Conservation (phyloP, 164 flowering plant species). For the Dillenia turbinata region DNA sequence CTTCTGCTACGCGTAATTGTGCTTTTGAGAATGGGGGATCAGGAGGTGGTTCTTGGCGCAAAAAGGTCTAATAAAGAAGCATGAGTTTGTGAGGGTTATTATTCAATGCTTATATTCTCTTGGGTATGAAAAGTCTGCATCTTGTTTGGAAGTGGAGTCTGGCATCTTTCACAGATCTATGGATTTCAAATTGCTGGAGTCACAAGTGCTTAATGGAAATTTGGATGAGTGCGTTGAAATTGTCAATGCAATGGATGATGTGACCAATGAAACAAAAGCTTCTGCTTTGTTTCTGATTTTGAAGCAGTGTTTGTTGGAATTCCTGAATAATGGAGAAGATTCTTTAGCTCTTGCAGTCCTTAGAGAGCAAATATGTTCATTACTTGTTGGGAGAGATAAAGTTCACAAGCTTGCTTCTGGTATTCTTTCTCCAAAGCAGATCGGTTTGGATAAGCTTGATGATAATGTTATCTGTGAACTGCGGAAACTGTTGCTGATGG, state of each 20-base stretch:
- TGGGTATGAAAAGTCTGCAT: slow-evolving; percentile 65
- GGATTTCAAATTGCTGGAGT: slow-evolving; percentile 40
- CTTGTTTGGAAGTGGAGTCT: slow-evolving; percentile 71
- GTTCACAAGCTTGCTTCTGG: slow-evolving; percentile 49
- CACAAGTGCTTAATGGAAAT: slow-evolving; percentile 41
- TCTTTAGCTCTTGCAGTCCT: slow-evolving; percentile 48
- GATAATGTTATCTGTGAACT: slow-evolving; percentile 24
- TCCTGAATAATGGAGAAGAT: slow-evolving; percentile 43
- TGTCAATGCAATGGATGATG: slow-evolving; percentile 28
- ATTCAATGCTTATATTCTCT: slow-evolving; percentile 64
- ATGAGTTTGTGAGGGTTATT: slow-evolving; percentile 64
- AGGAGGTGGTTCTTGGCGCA: slow-evolving; percentile 32
- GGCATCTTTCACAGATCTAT: slow-evolving; percentile 35
- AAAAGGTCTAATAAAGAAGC: slow-evolving; percentile 53
- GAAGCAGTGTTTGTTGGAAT: slow-evolving; percentile 57
- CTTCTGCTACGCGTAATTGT: too few relatives aligned
- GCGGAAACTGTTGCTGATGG: slow-evolving; percentile 40
- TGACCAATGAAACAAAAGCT: slow-evolving; percentile 43
- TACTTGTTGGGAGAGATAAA: slow-evolving; percentile 37
- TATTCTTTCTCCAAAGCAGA: slow-evolving; percentile 36
- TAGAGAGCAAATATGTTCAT: slow-evolving; percentile 38
- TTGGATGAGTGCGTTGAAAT: slow-evolving; percentile 63
- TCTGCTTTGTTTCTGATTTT: slow-evolving; percentile 54
- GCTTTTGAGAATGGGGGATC: slow-evolving; percentile 27
- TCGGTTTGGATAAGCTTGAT: slow-evolving; percentile 25